Percentiles rank a stretch among this genome's conserved stretches.
Conservation (phyloP, 1,284 basidiomycete genomes). For the Tetrapyrgos nigripes region DNA sequence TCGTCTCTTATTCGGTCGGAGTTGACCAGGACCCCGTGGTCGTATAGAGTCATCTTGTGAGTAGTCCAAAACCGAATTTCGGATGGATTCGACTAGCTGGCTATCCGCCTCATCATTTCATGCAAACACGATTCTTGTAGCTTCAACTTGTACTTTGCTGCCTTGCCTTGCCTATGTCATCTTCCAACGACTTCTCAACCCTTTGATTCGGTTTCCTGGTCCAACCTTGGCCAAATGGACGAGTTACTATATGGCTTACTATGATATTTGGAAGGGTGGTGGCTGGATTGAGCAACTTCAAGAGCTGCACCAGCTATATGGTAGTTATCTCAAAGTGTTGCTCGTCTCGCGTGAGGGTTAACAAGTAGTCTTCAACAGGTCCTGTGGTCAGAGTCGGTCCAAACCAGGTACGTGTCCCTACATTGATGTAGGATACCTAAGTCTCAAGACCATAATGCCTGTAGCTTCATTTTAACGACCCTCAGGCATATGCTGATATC, state of each 20-base stretch:
- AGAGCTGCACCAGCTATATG: slow-evolving; percentile 1
- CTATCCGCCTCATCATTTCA: too few species aligned
- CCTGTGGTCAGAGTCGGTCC: slow-evolving; percentile 12
- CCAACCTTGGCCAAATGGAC: slow-evolving; percentile 4
- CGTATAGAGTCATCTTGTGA: too few species aligned
- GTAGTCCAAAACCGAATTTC: too few species aligned
- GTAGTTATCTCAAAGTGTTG: background rate
- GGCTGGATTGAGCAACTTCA: background rate
- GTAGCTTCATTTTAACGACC: slow-evolving; percentile 33
- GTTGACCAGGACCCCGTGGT: too few species aligned
- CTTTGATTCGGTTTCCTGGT: slow-evolving; percentile 7
- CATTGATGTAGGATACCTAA: background rate
- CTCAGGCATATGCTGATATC: slow-evolving; percentile 31
- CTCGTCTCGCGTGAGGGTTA: background rate
- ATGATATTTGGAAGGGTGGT: slow-evolving; percentile 6
- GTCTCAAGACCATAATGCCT: too few species aligned
- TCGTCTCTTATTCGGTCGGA: too few species aligned
- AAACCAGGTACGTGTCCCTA: slow-evolving; percentile 5
- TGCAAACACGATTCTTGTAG: too few species aligned
- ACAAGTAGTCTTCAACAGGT: background rate
- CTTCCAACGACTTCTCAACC: slow-evolving; percentile 8
- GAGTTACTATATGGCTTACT: slow-evolving; percentile 2
- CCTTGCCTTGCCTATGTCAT: too few species aligned
- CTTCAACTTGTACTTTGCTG: too few species aligned
- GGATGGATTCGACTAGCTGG: too few species aligned